These are phyloP conservation scores for Penicillium corylophilum DNA, from an alignment of 2,329 filamentous ascomycete genomes.

Conservation along the genomic window DNA sequence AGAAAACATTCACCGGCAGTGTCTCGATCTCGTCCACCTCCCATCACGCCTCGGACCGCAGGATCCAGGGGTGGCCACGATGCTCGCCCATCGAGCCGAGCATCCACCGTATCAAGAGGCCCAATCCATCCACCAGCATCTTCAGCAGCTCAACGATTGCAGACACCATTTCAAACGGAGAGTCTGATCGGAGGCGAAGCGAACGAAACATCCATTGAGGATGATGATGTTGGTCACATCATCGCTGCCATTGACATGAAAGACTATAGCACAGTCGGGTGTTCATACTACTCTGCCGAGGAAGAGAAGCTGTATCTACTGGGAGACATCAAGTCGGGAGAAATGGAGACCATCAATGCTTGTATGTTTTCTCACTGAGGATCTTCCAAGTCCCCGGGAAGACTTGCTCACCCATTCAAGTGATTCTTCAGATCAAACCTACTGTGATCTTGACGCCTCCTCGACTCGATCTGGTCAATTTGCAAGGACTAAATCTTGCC, in stretches of 20 bases:
- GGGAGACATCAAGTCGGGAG: slow-evolving; percentile 70
- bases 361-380: slow-evolving; percentile 29
- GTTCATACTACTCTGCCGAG: slow-evolving; percentile 73
- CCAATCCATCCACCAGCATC: slow-evolving; percentile 5
- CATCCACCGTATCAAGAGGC: neutral
- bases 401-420: slow-evolving; percentile 38
- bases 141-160: slow-evolving; percentile 7
- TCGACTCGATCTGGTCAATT: slow-evolving; percentile 50
- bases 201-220: slow-evolving; percentile 38
- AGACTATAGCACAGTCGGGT: slow-evolving; percentile 71
- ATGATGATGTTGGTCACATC: slow-evolving; percentile 63
- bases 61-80: slow-evolving; percentile 4
- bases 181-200: slow-evolving; percentile 23
- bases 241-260: slow-evolving; percentile 79
- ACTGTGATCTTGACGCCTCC: slow-evolving; percentile 60
- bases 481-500: slow-evolving; percentile 43
- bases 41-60: slow-evolving; percentile 14
- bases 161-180: slow-evolving; percentile 8
- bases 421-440: slow-evolving; percentile 62
- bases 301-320: slow-evolving; percentile 72
- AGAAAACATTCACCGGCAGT: slow-evolving; percentile 13
- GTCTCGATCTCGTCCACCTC: slow-evolving; percentile 4
- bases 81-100: slow-evolving; percentile 4
- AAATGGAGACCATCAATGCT: slow-evolving; percentile 67
- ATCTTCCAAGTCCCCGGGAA: neutral